Base-by-base conservation (phyloP, 352 stramenopile species). In the Globisporangium solare region DNA sequence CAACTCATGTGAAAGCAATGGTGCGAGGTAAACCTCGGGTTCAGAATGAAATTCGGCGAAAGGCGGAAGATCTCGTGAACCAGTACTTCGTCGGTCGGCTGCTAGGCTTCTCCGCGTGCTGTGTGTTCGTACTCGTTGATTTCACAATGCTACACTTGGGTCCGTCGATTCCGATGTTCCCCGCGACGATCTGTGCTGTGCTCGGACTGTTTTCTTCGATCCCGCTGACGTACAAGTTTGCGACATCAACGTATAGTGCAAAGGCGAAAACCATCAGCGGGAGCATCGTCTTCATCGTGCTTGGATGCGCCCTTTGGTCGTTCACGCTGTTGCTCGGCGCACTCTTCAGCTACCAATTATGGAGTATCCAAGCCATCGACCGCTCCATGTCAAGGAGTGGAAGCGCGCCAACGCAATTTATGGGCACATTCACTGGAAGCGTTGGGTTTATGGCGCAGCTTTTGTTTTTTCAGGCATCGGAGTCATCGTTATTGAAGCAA, bases 151-250 rank as follows among this genome's bases (percentile, higher is more conserved):
- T 83, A 0, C 68, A 67, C 12, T 81, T 61, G 54, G 69, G 73
- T 2, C 72, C 75, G 18, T 61, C 65, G 21, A 56, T 86, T 40
- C 73, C 75, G 1, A 63, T 76, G 4, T 74, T 86, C 15, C 75
- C 75, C 0, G 64, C 81, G 43, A 83, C 68, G 3, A 41, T 71
- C 0, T 83, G 71, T 10, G 75, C 71, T 0, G 74, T 81, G 1
- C 22, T 72, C 21, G 75, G 68, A n/a, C 58, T 86, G n/a, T 71
- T 86, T 24, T 71, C 66, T 0, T 78, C 75, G 7, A 82, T 86
- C 21, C 73, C 73, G 2, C 56, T 81, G 47, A 75, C 74, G 31
- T 84, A 78, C 62, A 75, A 67, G 43, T 71, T 79, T 49, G 65
- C 67, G 0, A 63, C 57, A 20, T 73, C 66, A 7, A 51, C 51